Evolutionary conservation across 148 eudicot species (phyloP), one percentile per base, ranked within the genome.

Genomic region (Hydrangea macrophylla): DNA sequence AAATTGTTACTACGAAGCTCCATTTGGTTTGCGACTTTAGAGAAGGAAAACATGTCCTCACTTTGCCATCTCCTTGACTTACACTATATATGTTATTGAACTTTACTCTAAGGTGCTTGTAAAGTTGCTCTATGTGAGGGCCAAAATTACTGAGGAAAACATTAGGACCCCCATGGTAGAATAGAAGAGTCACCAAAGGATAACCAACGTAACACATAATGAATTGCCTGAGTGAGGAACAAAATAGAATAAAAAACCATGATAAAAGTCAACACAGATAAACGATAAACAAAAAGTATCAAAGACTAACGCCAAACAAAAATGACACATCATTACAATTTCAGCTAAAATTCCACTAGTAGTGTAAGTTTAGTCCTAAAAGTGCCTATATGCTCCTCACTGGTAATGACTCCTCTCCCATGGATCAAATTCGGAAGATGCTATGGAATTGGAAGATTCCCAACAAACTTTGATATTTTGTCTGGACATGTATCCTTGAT

Each of bases 121-220:
- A 94, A 65, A 94, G 84, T 76, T 88, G 99, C 81, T 94, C 99
- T 96, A 90, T 90, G 75, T 94, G 99, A 55, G 86, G 76, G 62
- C 97, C 91, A 82, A 94, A 88, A 77, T 87, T 86, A 69, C 39
- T 75, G 65, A 88, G 97, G 74, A 94, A 94, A 64, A 87, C 81
- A 69, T 80, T 88, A 65, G 99, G 97, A 84, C 91, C 99, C 26
- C 99, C 99, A 70, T 90, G 89, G 78, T 97, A 94, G 62, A 94
- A 90, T 76, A 94, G 95, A 81, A 94, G 89, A 72, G 96, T 90
- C 83, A 87, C 99, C 78, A 94, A 83, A 63, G 99, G 99, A 64
- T 88, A 94, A 53, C 91, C 97, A 50, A 90, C 99, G 97, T 94
- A 64, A 54, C 55, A 63, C 55, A 60, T 26, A 39, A n/a, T n/a